Evolutionary conservation across 2,329 filamentous ascomycete species (phyloP), one percentile per base, ranked within the genome.

Genomic region (Botrytis cinerea): DNA sequence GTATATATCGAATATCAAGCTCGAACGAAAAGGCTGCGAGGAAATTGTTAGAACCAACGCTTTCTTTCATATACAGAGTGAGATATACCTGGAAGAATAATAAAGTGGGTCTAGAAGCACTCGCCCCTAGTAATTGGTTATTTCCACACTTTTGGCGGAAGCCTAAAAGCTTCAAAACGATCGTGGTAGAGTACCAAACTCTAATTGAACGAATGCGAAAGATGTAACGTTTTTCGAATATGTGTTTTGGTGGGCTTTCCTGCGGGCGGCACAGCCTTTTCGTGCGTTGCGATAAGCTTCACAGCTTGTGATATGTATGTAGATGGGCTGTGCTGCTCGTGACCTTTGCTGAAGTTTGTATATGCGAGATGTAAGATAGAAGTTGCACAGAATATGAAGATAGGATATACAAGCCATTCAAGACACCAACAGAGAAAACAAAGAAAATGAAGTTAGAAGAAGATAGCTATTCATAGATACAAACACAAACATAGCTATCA

Each of bases 131-230:
- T 48, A 25, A 48, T 32, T 48, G n/a, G 14, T 38, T 20, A 20
- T n/a, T 32, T 20, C 28, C 46, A 28, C 45, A 40, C 32, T 43
- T 71, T 64, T 51, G 35, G 25, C 32, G 32, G 69, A 28, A 71
- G 59, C 40, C 69, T 71, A 46, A 32, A 54, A 64, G 69, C 69
- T 71, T 40, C 16, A 66, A 54, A 54, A 71, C 25, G 22, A 43
- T 22, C 10, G 40, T 64, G 28, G 25, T 66, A 25, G 59, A 64
- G 8, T 28, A 38, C 46, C 10, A 64, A 61, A 59, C 25, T 38
- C 43, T 10, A 38, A 46, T 71, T 22, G 32, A 18, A 64, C 32
- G 43, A 71, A 28, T 28, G 69, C n/a, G 43, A 71, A 64, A 51
- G 46, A 32, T 64, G 59, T 35, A 64, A 63, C 43, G 32, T 40